Base-by-base conservation (phyloP, 345 rosid species). In the Kernera saxatilis region DNA sequence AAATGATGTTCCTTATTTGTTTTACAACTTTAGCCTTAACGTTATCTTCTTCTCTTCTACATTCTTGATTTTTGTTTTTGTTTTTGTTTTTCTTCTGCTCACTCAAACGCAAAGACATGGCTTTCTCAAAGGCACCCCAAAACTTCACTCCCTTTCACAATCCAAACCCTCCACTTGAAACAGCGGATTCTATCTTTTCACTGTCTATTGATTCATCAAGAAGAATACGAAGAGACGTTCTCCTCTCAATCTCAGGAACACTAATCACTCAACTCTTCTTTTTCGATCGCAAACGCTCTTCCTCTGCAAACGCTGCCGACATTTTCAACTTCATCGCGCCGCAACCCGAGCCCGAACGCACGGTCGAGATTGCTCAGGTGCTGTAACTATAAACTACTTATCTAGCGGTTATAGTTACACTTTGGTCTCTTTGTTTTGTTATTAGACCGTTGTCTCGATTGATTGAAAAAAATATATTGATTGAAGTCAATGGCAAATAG, bases 291-390 rank as follows among this genome's bases (percentile, higher is more conserved):
- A 59, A 59, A 17, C 23, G 49, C 26, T 63, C 35, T 36, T 75
- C 65, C 17, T 69, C 51, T 27, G 74, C 79, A 53, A 61, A 43
- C 8, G 74, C 74, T 0, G 59, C 43, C 0, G 64, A 60, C 59
- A 4, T 69, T 27, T 54, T 75, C 43, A 62, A 5, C 64, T 68
- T 68, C 12, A n/a, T 30, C 3, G 17, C 13, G 21, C 70, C 70
- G 8, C 21, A 46, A 61, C 66, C 79, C 14, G 79, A 75, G 46
- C 79, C 79, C 0, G 66, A 69, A 75, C 79, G 79, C 4, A 45
- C 75, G 25, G 58, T 75, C 1, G 70, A 69, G 73, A 26, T 19
- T 12, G 79, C 79, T 53, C 36, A 75, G 79, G 78, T 75, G 26
- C 4, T 36, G 29, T 56, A 23, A 44, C 53, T 55, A 12, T 22